Evolutionary conservation across 345 rosid species (phyloP), one percentile per base, ranked within the genome.

Genomic region (Citropsis articulata): DNA sequence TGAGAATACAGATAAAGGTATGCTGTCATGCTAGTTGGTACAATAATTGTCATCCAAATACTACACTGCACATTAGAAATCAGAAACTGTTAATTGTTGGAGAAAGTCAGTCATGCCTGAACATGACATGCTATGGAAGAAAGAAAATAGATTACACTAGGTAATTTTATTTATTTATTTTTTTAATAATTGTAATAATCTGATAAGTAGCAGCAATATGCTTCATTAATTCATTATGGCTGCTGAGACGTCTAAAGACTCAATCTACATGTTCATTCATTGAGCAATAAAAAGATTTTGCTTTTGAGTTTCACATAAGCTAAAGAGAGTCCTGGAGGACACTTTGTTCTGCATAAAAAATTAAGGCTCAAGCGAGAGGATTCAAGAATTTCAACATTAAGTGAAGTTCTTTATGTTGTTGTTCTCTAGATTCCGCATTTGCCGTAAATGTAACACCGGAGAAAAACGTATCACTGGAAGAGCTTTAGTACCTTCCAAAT

Each of bases 1-100:
- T 90, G 98, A 77, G 98, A 96, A 83, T 96, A 94, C 42, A 96
- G 89, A 88, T 90, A 96, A 60, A 96, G 94, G 82, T 94, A 96
- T 21, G 98, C 91, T 35, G 98, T 94, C 99, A 96, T 94, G 89
- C 99, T 96, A 77, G 94, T 90, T 69, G 98, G 98, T 72, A 94
- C 99, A 70, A 91, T 80, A 72, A 96, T 87, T 57, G 99, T 96
- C 98, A 96, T 87, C 98, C 98, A 94, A 71, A 88, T 91, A 76
- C 97, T 94, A 85, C 94, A 91, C 99, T 96, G 97, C 89, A 88
- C 69, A 77, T 70, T 72, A 42, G 68, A 81, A 78, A 71, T 56
- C 33, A 31, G 55, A 79, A 75, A 71, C 14, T 33, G 42, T 30
- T 14, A 70, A 55, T 63, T 57, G 33, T 21, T 4, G 35, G 56